Evolutionary conservation across 306 rosid species (phyloP).

Genomic region (Arachis stenosperma): DNA sequence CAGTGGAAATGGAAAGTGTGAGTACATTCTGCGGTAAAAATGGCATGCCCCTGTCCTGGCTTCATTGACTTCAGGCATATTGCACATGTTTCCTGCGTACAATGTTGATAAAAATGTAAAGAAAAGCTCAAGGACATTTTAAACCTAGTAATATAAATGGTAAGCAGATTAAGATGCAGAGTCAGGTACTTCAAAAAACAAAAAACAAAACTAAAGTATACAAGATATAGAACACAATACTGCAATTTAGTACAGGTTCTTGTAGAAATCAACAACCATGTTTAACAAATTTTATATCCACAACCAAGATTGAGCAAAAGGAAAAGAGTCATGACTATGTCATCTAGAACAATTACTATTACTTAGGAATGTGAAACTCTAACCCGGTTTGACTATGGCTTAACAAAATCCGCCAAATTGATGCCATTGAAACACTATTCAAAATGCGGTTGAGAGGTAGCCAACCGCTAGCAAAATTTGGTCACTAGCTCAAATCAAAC

Average conservation of each 20-base stretch:
- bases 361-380: conserved; percentile 6
- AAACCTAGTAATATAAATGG: not conserved
- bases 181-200: no score
- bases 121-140: not conserved
- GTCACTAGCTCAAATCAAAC: not conserved
- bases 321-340: conserved; percentile 1
- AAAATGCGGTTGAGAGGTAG: conserved; percentile 9
- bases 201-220: not conserved
- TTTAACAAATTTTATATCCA: conserved; percentile 15
- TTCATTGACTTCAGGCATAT: conserved; percentile 80
- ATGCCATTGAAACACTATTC: conserved; percentile 1
- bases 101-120: conserved; percentile 41
- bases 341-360: not conserved
- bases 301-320: conserved; percentile 7
- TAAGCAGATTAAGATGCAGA: not conserved
- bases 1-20: conserved; percentile 96
- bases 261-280: not conserved
- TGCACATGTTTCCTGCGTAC: conserved; percentile 76
- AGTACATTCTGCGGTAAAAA: conserved; percentile 96
- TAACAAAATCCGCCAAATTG: not conserved
- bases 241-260: conserved; percentile 6
- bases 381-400: conserved; percentile 1
- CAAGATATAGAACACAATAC: not conserved
- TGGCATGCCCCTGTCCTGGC: conserved; percentile 87
- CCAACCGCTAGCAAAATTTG: conserved; percentile 4